Base-by-base conservation (phyloP, 2,329 filamentous ascomycete genomes). In the Gyromitra esculenta region DNA sequence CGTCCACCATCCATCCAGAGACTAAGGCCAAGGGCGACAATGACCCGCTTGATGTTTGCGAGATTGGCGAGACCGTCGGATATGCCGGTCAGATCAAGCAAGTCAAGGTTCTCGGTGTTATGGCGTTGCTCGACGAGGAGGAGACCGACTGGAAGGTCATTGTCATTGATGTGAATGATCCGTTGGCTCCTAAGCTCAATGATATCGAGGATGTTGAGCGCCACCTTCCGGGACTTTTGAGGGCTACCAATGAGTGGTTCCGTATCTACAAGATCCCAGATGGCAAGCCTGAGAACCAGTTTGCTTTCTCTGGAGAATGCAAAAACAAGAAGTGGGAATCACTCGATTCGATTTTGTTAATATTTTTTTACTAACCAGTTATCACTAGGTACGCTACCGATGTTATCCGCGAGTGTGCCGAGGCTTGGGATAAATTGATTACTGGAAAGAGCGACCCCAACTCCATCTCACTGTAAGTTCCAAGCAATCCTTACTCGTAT, bases 131-230 rank as follows among this genome's bases (percentile, higher is more conserved):
- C 80, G 96, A 99, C 83, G 96, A 99, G 90, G 96, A 96, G 86
- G 96, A 99, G 91, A 99, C 96, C 80, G 96, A 99, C 90, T 99
- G 96, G 96, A 99, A 99, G 91, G 93, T 99, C 87, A 98, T 99
- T 82, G 96, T 98, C 86, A 97, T 99, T 84, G 96, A 99, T 84
- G 87, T 97, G 85, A 97, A 98, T 87, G 96, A 99, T 87, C 95
- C 96, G 81, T 89, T 99, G 80, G 96, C 96, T 73, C 86, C 92
- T 83, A 97, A 97, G 90, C 92, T 99, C 84, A 95, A 99, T 87
- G 80, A 98, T 85, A 91, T 98, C 79, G 96, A 98, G 89, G 96
- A 99, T 84, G 96, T 99, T 81, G 96, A 99, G 90, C 91, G 95
- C 84, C 96, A 98, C 88, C 91, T 99, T 75, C 96, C 96, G 77